Base-by-base conservation (phyloP, 2,329 filamentous ascomycete species). In the Aspergillus pseudoviridinutans region DNA sequence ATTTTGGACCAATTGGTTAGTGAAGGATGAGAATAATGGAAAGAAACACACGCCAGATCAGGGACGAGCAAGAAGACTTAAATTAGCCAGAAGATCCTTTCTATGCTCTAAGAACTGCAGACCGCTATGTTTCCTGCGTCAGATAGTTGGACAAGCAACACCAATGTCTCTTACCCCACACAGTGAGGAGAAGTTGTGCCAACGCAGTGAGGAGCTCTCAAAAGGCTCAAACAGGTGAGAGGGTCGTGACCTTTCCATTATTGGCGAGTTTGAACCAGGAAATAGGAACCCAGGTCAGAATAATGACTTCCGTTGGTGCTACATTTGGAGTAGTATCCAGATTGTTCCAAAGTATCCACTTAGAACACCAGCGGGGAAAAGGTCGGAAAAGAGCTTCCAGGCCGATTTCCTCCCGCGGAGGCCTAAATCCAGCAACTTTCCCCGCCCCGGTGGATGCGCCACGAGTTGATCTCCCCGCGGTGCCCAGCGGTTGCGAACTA, bases 361-460 rank as follows among this genome's bases (percentile, higher is more conserved):
- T 49, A 4, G 3, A 12, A 20, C 47, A 28, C 17, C 32, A 12
- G 22, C 24, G 58, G 54, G 51, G 42, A 52, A 55, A 49, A 35
- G 14, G 46, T 27, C 55, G 58, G 60, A 62, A 62, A 60, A 53
- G 54, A 56, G 51, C 49, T 62, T 62, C 60, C 60, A 56, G 51
- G 49, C 25, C 20, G 51, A 46, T 12, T 46, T 24, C 10, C 20
- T 46, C 14, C 51, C 51, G 55, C 24, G 50, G 27, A 58, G 55
- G 47, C 52, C 52, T 53, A 53, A 8, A 50, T 24, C 28, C n/a
- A 41, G 38, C 47, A 24, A 54, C 35, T 46, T 46, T 46, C 42
- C 22, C 42, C 42, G 42, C 42, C 22, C 4, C 7, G 2, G 12
- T 44, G 42, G 42, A 20, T 44, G 42, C 22, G 22, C 42, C 22